Evolutionary conservation across 108 stramenopile species (phyloP), one percentile per base, ranked within the genome.

Genomic region (Fragilaria radians): DNA sequence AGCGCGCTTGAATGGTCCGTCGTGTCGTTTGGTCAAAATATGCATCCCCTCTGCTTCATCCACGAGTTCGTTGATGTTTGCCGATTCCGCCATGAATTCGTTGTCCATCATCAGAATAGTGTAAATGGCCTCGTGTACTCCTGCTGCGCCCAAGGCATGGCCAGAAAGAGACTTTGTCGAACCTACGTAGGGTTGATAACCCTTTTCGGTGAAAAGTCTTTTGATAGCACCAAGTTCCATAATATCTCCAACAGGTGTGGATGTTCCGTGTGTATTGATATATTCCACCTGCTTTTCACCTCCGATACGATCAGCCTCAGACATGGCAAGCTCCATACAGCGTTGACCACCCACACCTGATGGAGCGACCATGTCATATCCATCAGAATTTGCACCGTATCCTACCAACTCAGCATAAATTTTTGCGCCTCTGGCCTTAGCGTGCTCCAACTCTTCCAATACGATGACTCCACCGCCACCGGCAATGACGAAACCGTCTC

Each of bases 401-500:
- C 97, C 97, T 1, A 89, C 87, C 30, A 99, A 70, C 70, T 99
- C 98, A 42, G 94, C 95, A 60, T 94, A 84, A 52, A 97, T 94
- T 62, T 89, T 86, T 46, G 98, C 98, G 24, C 98, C 98, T 28
- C 98, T 85, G 17, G 80, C 78, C 78, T 91, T 87, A 61, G 98
- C 98, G 61, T 96, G 95, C 66, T 97, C 97, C 67, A 95, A 71
- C 54, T 95, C 93, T 74, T 99, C 98, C 34, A 99, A 74, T 30
- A 99, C 78, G 46, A 99, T 66, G 30, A 99, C 85, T 28, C 96
- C 98, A 47, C 96, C 95, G 3, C 98, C 98, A 42, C 97, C 98
- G 57, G 93, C 98, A 83, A 99, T 98, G 50, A 98, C 96, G 78
- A 99, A 99, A 24, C 98, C 98, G 62, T 96, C 96, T 25, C 98